Evolutionary conservation across 805 yeast genomes (phyloP), one percentile per base, ranked within the genome.

Genomic region (Teunomyces panamensis): DNA sequence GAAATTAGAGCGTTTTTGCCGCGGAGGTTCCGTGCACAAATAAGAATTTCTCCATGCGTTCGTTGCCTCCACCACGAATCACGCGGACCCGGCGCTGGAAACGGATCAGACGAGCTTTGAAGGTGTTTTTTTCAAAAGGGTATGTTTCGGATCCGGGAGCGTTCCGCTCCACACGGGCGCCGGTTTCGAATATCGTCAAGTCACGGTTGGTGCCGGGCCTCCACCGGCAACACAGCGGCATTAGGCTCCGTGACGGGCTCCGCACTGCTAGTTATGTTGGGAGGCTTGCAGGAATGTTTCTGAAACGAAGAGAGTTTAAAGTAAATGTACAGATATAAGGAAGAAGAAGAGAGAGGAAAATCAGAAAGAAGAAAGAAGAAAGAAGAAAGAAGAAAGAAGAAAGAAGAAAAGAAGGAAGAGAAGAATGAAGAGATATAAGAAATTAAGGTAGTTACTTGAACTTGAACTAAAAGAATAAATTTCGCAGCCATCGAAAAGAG

Each of bases 21-120:
- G 34, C 43, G 34, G 34, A 39, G 34, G 27, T 17, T 39, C 34
- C 27, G 33, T 34, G 28, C 41, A 35, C 41, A 14, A 17, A 27
- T 24, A 37, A 32, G 37, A 28, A 39, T 34, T 4, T 26, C 24
- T n/a, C 16, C 9, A 50, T 50, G 54, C 41, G 54, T 28, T 52
- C 52, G 9, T 51, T 68, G 9, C 73, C 73, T 20, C 69, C 69
- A 3, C 73, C 73, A 9, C 48, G 72, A 42, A 52, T 64, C 13
- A 67, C 73, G 4, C 51, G 65, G 20, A 56, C 59, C 30, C 43
- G 73, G 49, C 53, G 63, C 39, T 67, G 69, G 70, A 56, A 55
- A 45, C 43, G 72, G 42, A 49, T 67, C 43, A 62, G 62, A 46
- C 45, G 69, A 16, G 64, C 70, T 1, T 28, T 67, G 9, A 49